These are phyloP conservation scores for Antitrichia curtipendula DNA, from an alignment of 225 moss, liverwort and hornwort species.

Conservation along the genomic window DNA sequence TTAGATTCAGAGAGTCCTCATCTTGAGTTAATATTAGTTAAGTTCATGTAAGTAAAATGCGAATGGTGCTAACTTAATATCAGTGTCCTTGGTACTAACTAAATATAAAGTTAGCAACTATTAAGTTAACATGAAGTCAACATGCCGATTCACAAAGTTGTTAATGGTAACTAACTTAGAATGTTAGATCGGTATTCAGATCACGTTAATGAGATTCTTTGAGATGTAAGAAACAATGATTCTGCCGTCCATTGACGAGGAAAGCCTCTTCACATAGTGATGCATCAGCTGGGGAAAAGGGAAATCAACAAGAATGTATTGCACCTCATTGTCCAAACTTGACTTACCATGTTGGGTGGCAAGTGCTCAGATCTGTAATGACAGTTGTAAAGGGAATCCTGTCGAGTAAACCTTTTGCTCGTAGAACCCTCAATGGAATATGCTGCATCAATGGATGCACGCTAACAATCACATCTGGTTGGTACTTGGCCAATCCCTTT, in stretches of 20 bases:
- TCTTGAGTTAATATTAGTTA: neutral
- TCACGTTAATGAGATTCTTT: neutral
- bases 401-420: slow-evolving; percentile 75
- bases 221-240: neutral
- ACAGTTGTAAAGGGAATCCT: slow-evolving; percentile 95
- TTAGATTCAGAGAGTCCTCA: neutral
- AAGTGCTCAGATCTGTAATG: slow-evolving; percentile 87
- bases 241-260: neutral
- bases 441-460: slow-evolving; percentile 99
- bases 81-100: no score
- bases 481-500: slow-evolving; percentile 76
- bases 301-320: neutral
- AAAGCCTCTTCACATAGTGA: neutral
- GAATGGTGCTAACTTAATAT: neutral
- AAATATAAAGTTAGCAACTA: neutral
- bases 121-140: neutral
- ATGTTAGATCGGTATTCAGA: neutral
- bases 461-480: slow-evolving; percentile 93
- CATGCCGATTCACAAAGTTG: neutral
- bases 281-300: neutral
- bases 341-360: slow-evolving; percentile 88
- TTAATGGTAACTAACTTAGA: no score
- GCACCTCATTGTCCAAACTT: neutral
- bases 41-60: neutral
- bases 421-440: slow-evolving; percentile 80